Evolutionary conservation across 106 monocot species (phyloP).

Genomic region (Hemerocallis citrina): DNA sequence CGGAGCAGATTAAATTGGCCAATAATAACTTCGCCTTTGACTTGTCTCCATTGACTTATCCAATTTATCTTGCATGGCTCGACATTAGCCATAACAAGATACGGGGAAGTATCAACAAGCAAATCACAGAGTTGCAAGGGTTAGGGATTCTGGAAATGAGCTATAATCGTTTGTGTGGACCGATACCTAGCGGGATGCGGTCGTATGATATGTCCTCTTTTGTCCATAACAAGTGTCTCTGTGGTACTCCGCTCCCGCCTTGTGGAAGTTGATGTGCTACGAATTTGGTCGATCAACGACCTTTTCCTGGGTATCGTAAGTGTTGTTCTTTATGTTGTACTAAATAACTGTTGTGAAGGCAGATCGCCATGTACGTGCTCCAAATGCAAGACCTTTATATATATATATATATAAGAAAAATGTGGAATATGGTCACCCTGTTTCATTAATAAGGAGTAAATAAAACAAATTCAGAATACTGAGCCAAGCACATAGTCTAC

Average conservation of each 20-base stretch:
- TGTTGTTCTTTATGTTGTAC: too few species aligned
- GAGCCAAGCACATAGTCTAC: too few species aligned
- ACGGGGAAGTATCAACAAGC: constrained; percentile 17
- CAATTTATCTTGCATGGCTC: constrained; percentile 11
- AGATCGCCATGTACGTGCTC: too few species aligned
- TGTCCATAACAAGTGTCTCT: constrained; percentile 48
- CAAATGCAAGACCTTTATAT: too few species aligned
- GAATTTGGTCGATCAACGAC: too few species aligned
- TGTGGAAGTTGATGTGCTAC: too few species aligned
- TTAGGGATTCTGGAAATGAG: constrained; percentile 1
- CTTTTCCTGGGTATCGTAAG: too few species aligned
- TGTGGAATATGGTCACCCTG: too few species aligned
- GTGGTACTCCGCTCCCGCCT: constrained; percentile 33
- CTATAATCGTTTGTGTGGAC: constrained; percentile 11
- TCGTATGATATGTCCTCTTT: constrained; percentile 23
- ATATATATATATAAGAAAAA: too few species aligned
- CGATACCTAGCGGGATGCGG: constrained; percentile 6
- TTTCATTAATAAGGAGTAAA: too few species aligned
- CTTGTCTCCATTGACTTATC: constrained; percentile 26
- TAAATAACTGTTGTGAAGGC: too few species aligned
- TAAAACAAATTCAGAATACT: too few species aligned
- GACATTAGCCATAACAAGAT: constrained; percentile 54
- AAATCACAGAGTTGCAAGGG: background rate
- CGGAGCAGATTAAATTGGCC: constrained; percentile 21
- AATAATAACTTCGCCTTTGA: constrained; percentile 41